Evolutionary conservation across 2,329 filamentous ascomycete species (phyloP).

Genomic region (Ophiobolus disseminans): DNA sequence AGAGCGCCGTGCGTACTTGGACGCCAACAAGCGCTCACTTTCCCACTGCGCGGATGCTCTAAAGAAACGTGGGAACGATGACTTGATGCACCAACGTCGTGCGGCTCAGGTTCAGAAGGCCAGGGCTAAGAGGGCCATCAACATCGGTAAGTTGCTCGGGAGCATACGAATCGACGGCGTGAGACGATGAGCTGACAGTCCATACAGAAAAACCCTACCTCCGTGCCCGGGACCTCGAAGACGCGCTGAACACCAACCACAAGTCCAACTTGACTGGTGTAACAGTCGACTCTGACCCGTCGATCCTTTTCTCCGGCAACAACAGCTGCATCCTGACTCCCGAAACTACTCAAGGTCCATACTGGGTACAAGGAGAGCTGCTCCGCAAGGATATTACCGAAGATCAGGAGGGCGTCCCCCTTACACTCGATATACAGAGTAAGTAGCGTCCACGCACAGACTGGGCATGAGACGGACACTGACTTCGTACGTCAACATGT

Average conservation of each 20-base stretch:
- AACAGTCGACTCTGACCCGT: slow-evolving; percentile 33
- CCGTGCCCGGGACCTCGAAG: slow-evolving; percentile 36
- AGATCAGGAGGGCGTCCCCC: slow-evolving; percentile 56
- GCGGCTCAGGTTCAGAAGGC: slow-evolving; percentile 49
- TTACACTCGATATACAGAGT: slow-evolving; percentile 61
- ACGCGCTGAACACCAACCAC: slow-evolving; percentile 38
- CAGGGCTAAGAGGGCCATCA: slow-evolving; percentile 48
- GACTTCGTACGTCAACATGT: too few species aligned
- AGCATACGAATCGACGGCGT: slow-evolving; percentile 5
- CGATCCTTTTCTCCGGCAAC: slow-evolving; percentile 41
- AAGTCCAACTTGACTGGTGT: slow-evolving; percentile 39
- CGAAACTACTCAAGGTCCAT: slow-evolving; percentile 43
- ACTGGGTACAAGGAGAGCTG: slow-evolving; percentile 59
- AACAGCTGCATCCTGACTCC: slow-evolving; percentile 45
- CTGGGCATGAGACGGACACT: too few species aligned
- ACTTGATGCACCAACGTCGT: slow-evolving; percentile 52
- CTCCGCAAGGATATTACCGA: slow-evolving; percentile 59
- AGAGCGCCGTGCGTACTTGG: slow-evolving; percentile 46
- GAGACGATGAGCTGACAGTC: slow-evolving; percentile 10
- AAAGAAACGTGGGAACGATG: slow-evolving; percentile 50
- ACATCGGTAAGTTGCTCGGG: slow-evolving; percentile 16
- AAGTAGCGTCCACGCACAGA: too few species aligned
- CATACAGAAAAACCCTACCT: slow-evolving; percentile 34
- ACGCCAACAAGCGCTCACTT: slow-evolving; percentile 49
- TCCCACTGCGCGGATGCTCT: slow-evolving; percentile 51